phyloP scores from a whole-genome alignment of 2,329 filamentous ascomycete species.

The Harringtonia aguacate region DNA sequence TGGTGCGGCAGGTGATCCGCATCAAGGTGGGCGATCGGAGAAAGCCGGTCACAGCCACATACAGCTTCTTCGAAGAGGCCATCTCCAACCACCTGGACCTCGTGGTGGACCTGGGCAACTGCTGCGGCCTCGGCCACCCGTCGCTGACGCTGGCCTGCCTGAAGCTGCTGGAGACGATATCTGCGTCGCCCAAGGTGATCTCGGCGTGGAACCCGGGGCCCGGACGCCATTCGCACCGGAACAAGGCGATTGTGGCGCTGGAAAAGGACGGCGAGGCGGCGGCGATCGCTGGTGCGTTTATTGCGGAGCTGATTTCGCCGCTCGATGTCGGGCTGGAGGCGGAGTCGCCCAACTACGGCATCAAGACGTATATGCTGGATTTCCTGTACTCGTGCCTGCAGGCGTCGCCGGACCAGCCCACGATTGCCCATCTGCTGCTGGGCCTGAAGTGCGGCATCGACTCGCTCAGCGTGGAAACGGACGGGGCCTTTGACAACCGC shows the following conservation, averaged over 20 bases:
- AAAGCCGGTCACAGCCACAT: conserved; percentile 56
- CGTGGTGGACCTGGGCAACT: conserved; percentile 74
- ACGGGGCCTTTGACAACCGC: conserved; percentile 59
- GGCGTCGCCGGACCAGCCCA: conserved; percentile 65
- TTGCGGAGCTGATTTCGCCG: conserved; percentile 53
- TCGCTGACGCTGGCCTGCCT: conserved; percentile 72
- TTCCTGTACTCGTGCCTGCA: conserved; percentile 75
- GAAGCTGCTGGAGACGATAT: conserved; percentile 74
- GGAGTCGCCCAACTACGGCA: conserved; percentile 61
- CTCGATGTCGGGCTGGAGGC: conserved; percentile 66
- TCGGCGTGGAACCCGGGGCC: conserved; percentile 55
- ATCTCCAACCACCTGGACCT: conserved; percentile 70
- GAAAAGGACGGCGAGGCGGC: conserved; percentile 72
- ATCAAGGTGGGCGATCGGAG: conserved; percentile 48
- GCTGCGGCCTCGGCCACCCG: conserved; percentile 75
- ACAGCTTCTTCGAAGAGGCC: conserved; percentile 87
- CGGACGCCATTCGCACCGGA: conserved; percentile 54
- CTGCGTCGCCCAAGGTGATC: conserved; percentile 71
- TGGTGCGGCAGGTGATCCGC: conserved; percentile 72
- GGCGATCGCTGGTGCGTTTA: conserved; percentile 65
- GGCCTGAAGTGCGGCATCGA: conserved; percentile 73
- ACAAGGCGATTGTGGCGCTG: conserved; percentile 80
- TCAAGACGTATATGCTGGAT: conserved; percentile 75
- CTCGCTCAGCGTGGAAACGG: conserved; percentile 55
- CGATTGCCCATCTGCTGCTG: conserved; percentile 80